A percentile compares a stretch with the other conserved stretches of the same genome.
Evolutionary conservation across 257 asterid genomes (phyloP).

Genomic region (Rubia yunnanensis): DNA sequence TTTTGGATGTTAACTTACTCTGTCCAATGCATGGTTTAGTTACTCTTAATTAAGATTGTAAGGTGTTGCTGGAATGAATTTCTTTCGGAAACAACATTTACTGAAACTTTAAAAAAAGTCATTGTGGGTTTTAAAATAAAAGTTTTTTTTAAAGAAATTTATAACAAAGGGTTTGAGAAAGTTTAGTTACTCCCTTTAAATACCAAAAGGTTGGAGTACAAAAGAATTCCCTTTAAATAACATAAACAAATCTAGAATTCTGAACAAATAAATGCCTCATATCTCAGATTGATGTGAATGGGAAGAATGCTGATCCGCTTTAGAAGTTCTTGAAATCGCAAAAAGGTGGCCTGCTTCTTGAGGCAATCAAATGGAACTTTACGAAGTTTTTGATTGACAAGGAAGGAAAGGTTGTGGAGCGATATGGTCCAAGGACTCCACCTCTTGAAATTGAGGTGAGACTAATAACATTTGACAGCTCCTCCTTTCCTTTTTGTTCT

Average conservation of each 20-base stretch:
- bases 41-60: not conserved
- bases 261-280: not conserved
- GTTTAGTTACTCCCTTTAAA: not conserved
- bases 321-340: slow-evolving; percentile 73
- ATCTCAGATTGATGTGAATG: slow-evolving; percentile 66
- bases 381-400: slow-evolving; percentile 70
- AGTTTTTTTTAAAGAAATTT: no score
- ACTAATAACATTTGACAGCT: slow-evolving; percentile 1
- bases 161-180: not conserved
- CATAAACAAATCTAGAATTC: not conserved
- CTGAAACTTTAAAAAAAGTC: not conserved
- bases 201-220: not conserved
- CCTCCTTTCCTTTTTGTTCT: not conserved
- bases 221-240: not conserved
- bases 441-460: slow-evolving; percentile 72
- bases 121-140: not conserved
- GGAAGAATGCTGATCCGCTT: slow-evolving; percentile 59
- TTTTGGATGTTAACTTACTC: not conserved
- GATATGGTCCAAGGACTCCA: slow-evolving; percentile 64
- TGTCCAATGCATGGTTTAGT: not conserved
- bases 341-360: slow-evolving; percentile 48
- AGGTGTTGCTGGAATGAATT: not conserved
- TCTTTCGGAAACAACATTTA: not conserved
- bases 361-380: slow-evolving; percentile 83
- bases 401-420: slow-evolving; percentile 61